Base-by-base conservation (phyloP, 2,329 filamentous ascomycete genomes). In the Seiridium cupressi region DNA sequence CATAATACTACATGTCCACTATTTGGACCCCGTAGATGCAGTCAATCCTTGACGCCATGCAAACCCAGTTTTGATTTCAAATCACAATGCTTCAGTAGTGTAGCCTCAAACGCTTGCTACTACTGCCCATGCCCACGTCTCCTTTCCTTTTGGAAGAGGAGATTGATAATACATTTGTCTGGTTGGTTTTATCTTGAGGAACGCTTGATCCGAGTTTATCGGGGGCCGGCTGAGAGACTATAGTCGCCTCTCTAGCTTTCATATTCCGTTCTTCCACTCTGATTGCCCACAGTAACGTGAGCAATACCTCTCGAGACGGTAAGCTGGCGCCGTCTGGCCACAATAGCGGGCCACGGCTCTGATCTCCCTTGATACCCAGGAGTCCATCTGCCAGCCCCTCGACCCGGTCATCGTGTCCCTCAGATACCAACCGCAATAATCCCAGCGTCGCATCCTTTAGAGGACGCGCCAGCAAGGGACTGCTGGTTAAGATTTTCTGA, bases 391-490 rank as follows among this genome's bases (percentile, higher is more conserved):
- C 68, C 70, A 69, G 68, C 67, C 69, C 73, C 68, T 70, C 77
- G 75, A 78, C 78, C 74, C 72, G 77, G 69, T 77, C 74, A 67
- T 81, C 77, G 69, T 73, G 69, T 78, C 80, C 76, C 76, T 87
- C 78, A 86, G 84, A 86, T 75, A 83, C 84, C 81, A 84, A 88
- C 87, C 86, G 87, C 87, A 89, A 85, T 80, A 83, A 84, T 82
- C 75, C 84, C 84, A 88, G 82, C 85, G 87, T 89, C 87, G 87
- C 87, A 89, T 89, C 86, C 86, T 77, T 78, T 70, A 89, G 79
- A 72, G 87, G 87, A 89, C 87, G 87, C 87, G 87, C 87, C 87
- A 89, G 81, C 76, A 78, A 82, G 83, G 86, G 86, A 86, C 86
- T 89, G 87, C 87, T 84, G 85, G 87, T 84, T 83, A 89, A 83